A percentile compares a stretch with the other conserved stretches of the same genome.
These are phyloP conservation scores for Ophiocordyceps camponoti-rufipedis DNA, from an alignment of 2,329 filamentous ascomycete genomes.

Conservation along the genomic window DNA sequence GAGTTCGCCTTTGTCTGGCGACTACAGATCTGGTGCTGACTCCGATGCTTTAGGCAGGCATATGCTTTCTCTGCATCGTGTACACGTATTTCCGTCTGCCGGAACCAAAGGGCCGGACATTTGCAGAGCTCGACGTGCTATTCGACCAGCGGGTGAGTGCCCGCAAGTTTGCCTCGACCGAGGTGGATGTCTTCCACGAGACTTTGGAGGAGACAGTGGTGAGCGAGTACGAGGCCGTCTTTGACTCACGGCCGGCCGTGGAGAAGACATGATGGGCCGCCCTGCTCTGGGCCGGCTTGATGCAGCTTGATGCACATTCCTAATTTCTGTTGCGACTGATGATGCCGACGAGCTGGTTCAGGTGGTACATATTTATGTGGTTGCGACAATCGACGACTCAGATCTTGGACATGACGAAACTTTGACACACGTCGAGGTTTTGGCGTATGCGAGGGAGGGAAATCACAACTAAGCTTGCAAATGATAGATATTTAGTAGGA, in stretches of 20 bases:
- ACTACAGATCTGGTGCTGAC: not conserved
- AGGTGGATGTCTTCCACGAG: constrained; percentile 38
- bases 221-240: constrained; percentile 25
- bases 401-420: too few species aligned
- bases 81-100: constrained; percentile 46
- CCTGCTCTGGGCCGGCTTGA: not conserved
- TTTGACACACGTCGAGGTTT: too few species aligned
- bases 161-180: constrained; percentile 47
- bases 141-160: constrained; percentile 59
- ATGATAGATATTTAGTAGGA: too few species aligned
- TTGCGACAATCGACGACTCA: too few species aligned
- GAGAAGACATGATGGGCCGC: constrained; percentile 1
- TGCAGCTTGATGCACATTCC: not conserved
- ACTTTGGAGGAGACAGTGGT: constrained; percentile 28
- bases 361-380: too few species aligned
- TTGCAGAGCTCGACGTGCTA: constrained; percentile 70
- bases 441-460: too few species aligned
- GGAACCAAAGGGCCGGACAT: constrained; percentile 63
- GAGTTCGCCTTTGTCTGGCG: not conserved
- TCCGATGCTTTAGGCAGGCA: constrained; percentile 31
- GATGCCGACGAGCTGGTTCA: too few species aligned
- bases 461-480: too few species aligned
- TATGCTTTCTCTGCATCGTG: constrained; percentile 63
- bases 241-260: constrained; percentile 3
- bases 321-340: too few species aligned